A percentile compares a stretch with the other conserved stretches of the same genome.
Evolutionary conservation across 2,329 filamentous ascomycete genomes (phyloP).

Genomic region (Blastomyces parvus): DNA sequence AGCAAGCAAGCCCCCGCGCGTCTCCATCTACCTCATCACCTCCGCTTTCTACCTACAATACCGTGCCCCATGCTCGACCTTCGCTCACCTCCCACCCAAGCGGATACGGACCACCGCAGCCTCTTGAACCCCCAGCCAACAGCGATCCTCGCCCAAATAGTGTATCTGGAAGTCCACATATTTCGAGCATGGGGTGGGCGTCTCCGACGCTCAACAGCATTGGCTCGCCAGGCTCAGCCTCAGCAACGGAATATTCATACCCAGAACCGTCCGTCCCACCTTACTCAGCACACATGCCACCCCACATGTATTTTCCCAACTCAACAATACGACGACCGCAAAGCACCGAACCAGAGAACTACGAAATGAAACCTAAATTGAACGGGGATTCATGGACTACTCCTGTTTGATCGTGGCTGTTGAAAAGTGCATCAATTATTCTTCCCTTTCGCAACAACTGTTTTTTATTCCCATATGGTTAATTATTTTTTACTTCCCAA

Average conservation of each 20-base stretch:
- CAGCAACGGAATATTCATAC: constrained; percentile 66
- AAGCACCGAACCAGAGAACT: constrained; percentile 62
- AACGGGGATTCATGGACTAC: constrained; percentile 31
- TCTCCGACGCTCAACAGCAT: constrained; percentile 68
- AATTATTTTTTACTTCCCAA: neutral
- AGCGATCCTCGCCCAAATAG: constrained; percentile 67
- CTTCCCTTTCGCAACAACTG: neutral
- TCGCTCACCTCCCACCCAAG: constrained; percentile 76
- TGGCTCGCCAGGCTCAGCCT: constrained; percentile 56
- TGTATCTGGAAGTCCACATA: constrained; percentile 76
- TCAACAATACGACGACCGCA: constrained; percentile 61
- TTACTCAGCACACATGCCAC: constrained; percentile 35
- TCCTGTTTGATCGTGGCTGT: constrained; percentile 21
- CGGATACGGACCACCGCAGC: constrained; percentile 71
- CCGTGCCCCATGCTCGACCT: constrained; percentile 41
- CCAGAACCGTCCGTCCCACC: constrained; percentile 58
- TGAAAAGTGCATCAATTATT: neutral
- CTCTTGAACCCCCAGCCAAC: constrained; percentile 70
- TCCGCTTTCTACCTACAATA: constrained; percentile 51
- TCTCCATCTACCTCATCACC: constrained; percentile 56
- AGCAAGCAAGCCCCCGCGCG: constrained; percentile 58
- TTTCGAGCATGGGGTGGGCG: constrained; percentile 72
- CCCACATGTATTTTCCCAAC: constrained; percentile 64
- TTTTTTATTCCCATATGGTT: neutral
- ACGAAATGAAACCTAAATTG: constrained; percentile 49